Evolutionary conservation across 208 protist species (phyloP), one percentile per base, ranked within the genome.

Genomic region (Leishmania martiniquensis): DNA sequence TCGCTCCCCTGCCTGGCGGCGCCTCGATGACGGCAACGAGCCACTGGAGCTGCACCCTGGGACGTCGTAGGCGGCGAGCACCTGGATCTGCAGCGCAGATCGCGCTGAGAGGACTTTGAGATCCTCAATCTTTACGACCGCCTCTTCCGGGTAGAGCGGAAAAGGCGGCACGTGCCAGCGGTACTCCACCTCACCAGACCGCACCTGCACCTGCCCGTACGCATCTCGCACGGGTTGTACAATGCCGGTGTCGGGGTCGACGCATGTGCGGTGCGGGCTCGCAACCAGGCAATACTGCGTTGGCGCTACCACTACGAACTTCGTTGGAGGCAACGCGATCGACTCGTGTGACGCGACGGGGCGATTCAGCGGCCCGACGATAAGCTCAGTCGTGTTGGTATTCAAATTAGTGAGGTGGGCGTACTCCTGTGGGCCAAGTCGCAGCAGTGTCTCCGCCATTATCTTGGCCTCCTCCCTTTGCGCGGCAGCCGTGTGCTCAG

Each of bases 101-200:
- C 90, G 78, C 10, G 85, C 51, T 15, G 75, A 62, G 10, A 98
- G 88, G 52, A 98, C 88, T 3, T 68, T 51, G 22, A 99, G 73
- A 42, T 94, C 88, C 54, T 34, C 47, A 1, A 95, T 66, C 63
- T 65, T 22, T n/a, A 85, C 72, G 15, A 98, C 42, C 54, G 63
- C 29, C 84, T 98, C 96, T 47, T 95, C 94, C 1, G 97, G 97
- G 72, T 98, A 98, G 25, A 98, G 87, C 47, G 97, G 94, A 84
- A 99, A 98, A 44, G 95, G 92, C 9, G 89, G 67, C 44, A 89
- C 81, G 42, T 84, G 76, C 75, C 90, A 92, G 60, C 95, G 93
- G 45, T 98, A 88, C 74, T 98, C 96, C 68, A 82, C 59, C 67
- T 97, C 93, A 32, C 96, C 97, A n/a, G 92, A 63, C 17, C 85